Base-by-base conservation (phyloP, 148 eudicot genomes). In the Camellia sinensis region DNA sequence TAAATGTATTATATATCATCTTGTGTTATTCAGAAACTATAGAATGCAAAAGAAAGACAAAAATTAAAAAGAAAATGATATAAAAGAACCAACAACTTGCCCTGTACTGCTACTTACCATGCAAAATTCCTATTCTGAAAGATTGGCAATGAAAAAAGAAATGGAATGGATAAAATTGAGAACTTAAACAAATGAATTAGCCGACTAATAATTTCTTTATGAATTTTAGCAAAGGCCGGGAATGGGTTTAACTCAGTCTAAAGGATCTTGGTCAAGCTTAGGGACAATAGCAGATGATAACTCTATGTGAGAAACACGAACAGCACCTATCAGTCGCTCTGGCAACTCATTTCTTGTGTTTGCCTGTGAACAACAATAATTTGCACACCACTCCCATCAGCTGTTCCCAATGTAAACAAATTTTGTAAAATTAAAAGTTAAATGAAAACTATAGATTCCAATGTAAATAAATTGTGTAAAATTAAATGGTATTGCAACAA, bases 301-400 rank as follows among this genome's bases (percentile, higher is more conserved):
- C 84, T 93, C 96, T 65, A 95, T 85, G 80, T 96, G 99, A 74
- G 98, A 90, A 73, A 87, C 92, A 73, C 98, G 94, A 69, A 93
- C 91, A 22, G 99, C 99, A 54, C 99, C 95, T 46, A 96, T 88
- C 79, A 96, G 83, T 75, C 88, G 90, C 91, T 96, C 99, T 65
- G 98, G 99, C 83, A 96, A 87, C 86, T 95, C 99, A 65, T 91
- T 95, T 12, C 81, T 73, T 0, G 90, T 84, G 82, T 93, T 95
- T 75, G 90, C 99, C 99, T 95, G 88, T 48, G 46, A 21, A 19
- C 0, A 74, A 54, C 8, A 77, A 48, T 43, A 52, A 77, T 13
- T n/a, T 50, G 46, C 61, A 65, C 64, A 77, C 61, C 71, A 77
- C 61, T 59, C 75, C 69, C 12, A 11, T 7, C 59, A 45, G 13